Evolutionary conservation across 176 grass and related monocot genomes (phyloP).

Genomic region (sorghum (Sorghum bicolor)): Sorghum_bicolor_NCBIv3 NC_012879.2:57302001-57302500

Average conservation of each 20-base stretch:
- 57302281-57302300: background rate
- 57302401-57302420: background rate
- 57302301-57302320: slow-evolving; percentile 6
- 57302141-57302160: slow-evolving; percentile 60
- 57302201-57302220: slow-evolving; percentile 37
- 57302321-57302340: background rate
- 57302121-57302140: slow-evolving; percentile 89
- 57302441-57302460: background rate
- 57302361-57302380: background rate
- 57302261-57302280: background rate
- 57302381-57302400: background rate
- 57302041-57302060: slow-evolving; percentile 88
- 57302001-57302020: background rate
- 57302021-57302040: slow-evolving; percentile 41
- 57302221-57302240: slow-evolving; percentile 1
- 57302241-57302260: slow-evolving; percentile 28
- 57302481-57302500: background rate
- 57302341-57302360: background rate
- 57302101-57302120: slow-evolving; percentile 85
- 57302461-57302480: background rate
- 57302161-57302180: slow-evolving; percentile 77
- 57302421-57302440: background rate
- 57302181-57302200: slow-evolving; percentile 71
- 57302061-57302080: slow-evolving; percentile 63
- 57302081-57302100: slow-evolving; percentile 80